Conservation (phyloP, 176 grass and related monocot genomes). For the Carex cristatella region DNA sequence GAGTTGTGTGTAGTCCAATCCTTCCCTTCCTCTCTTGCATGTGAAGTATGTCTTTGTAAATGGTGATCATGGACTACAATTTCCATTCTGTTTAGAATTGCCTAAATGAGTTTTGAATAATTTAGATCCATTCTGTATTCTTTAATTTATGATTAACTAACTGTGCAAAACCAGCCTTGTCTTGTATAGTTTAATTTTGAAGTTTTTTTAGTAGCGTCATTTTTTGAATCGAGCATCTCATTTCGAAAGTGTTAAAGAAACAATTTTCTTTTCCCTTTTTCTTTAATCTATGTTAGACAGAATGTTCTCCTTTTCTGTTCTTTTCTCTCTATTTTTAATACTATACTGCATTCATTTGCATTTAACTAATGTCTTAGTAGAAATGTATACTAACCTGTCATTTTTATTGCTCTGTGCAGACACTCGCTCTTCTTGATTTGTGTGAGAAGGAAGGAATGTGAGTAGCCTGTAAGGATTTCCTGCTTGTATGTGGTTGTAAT, state of each 20-base stretch:
- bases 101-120: not conserved
- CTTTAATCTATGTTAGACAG: not conserved
- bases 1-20: not conserved
- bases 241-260: constrained; percentile 1
- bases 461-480: constrained; percentile 26
- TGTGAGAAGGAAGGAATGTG: constrained; percentile 79
- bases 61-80: not conserved
- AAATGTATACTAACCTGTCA: not conserved
- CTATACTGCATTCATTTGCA: not conserved
- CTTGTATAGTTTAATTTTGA: not conserved
- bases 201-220: not conserved
- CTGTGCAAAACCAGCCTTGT: not conserved
- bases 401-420: constrained; percentile 46
- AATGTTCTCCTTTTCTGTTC: not conserved
- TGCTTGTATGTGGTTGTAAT: constrained; percentile 44
- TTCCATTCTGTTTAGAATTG: not conserved
- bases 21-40: not conserved
- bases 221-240: not conserved
- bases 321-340: not conserved
- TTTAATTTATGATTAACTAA: not conserved
- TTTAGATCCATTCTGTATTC: not conserved
- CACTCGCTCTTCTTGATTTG: constrained; percentile 77
- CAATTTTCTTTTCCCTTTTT: not conserved
- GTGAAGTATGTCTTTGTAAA: not conserved
- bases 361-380: not conserved